A percentile compares a stretch with the other conserved stretches of the same genome.
Conservation (phyloP, 345 rosid species). For the Hibiscus mutabilis region DNA sequence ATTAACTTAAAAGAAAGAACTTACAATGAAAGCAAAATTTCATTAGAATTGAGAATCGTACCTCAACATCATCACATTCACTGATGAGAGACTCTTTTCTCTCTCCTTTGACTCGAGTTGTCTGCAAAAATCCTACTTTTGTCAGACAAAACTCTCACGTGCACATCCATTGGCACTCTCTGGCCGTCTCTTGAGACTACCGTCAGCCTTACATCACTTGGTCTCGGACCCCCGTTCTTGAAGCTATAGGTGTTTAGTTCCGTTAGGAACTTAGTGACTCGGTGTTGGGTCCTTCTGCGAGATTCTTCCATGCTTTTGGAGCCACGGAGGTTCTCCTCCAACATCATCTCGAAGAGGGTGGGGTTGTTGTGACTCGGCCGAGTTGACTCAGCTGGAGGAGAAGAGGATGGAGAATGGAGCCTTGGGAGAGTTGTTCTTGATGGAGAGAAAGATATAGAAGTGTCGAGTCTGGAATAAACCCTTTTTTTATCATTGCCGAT, state of each 20-base stretch:
- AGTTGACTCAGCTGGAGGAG: constrained; percentile 33
- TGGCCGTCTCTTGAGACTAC: constrained; percentile 68
- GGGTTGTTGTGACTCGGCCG: constrained; percentile 36
- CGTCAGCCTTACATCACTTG: constrained; percentile 75
- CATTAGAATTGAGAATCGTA: neutral
- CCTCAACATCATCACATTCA: constrained; percentile 86
- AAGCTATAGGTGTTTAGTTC: constrained; percentile 36
- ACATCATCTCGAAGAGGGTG: constrained; percentile 78
- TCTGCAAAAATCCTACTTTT: constrained; percentile 78
- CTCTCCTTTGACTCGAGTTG: constrained; percentile 41
- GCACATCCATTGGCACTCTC: constrained; percentile 72
- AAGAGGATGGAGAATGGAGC: constrained; percentile 31
- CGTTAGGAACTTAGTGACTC: constrained; percentile 46
- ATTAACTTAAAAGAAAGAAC: neutral
- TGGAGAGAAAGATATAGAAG: constrained; percentile 50
- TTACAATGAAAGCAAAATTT: neutral
- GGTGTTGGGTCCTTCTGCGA: constrained; percentile 47
- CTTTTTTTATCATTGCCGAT: constrained; percentile 69
- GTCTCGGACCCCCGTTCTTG: constrained; percentile 25
- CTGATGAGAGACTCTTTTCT: constrained; percentile 62
- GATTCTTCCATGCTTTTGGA: constrained; percentile 27
- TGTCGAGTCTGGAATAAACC: constrained; percentile 39
- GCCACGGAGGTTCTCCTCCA: constrained; percentile 62
- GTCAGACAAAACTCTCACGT: constrained; percentile 51
- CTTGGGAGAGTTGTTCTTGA: constrained; percentile 38